Evolutionary conservation across 2,329 filamentous ascomycete species (phyloP), one percentile per base, ranked within the genome.

Genomic region (Cladosporium oxysporum): DNA sequence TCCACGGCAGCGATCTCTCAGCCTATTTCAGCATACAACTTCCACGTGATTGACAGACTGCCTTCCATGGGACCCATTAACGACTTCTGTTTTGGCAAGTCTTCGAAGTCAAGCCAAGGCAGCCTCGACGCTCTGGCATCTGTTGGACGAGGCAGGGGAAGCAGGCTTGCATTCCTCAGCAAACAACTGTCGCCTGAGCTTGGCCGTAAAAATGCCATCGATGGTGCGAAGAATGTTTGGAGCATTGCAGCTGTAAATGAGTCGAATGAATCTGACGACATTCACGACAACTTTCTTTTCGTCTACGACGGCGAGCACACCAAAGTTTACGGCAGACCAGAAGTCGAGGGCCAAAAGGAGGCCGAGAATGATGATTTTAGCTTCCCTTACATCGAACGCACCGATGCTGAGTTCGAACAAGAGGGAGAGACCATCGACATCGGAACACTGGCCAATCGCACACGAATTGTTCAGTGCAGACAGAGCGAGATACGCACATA

Each of bases 401-500:
- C 87, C 41, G 92, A 90, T 47, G 92, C 93, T 0, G 95, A 99
- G 73, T 97, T 98, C 75, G 96, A 99, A 68, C 88, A 91, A 55
- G 92, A 93, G 68, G 95, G 93, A 29, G 87, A 90, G 35, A 97
- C 95, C 0, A 84, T 98, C 57, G 91, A 96, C 71, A 90, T 95
- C 21, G 92, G 91, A 18, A 91, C 90, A 0, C 87, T 99, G 77
- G 91, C 90, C n/a, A 87, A 87, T 61, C 88, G 91, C 67, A 91
- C 87, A 75, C 88, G 92, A 66, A 89, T 98, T 37, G 89, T 98
- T 18, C 95, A 98, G 75, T 90, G 97, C 2, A 83, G 97, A 62
- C 91, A 90, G 69, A 92, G 89, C 1, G 94, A 98, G 74, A 88
- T 98, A 28, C 87, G 94, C 66, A 94, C 90, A 68, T 99, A 97